Percentiles rank a stretch among this genome's conserved stretches.
phyloP scores from a whole-genome alignment of 2,329 filamentous ascomycete species.

The Fusarium sp. region DNA sequence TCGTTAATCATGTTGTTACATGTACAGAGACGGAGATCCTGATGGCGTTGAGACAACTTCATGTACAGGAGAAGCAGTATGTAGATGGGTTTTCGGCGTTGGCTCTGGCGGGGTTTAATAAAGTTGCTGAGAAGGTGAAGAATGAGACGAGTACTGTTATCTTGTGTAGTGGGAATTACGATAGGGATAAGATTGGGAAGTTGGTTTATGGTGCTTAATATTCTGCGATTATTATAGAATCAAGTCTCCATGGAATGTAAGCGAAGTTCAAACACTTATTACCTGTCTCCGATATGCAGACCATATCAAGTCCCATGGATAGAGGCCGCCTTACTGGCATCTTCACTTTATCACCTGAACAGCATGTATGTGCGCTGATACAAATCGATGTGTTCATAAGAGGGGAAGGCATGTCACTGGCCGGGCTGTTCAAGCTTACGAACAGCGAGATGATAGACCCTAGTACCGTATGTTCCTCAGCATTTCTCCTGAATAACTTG shows the following conservation, averaged over 20 bases:
- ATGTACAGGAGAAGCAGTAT: background rate
- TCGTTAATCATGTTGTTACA: background rate
- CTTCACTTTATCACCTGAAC: too few species aligned
- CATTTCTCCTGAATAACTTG: background rate
- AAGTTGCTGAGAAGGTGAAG: background rate
- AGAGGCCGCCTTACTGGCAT: too few species aligned
- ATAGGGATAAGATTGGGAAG: background rate
- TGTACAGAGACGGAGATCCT: background rate
- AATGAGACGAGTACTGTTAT: background rate
- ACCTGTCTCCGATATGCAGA: too few species aligned
- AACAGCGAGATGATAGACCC: rapidly evolving
- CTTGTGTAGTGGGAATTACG: background rate
- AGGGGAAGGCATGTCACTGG: background rate
- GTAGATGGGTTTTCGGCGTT: constrained; percentile 6
- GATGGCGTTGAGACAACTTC: background rate
- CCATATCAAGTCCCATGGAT: too few species aligned
- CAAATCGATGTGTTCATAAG: background rate
- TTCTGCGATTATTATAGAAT: background rate
- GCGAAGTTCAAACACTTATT: too few species aligned
- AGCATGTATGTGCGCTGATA: background rate
- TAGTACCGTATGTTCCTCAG: background rate
- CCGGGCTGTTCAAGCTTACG: background rate
- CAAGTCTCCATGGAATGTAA: too few species aligned
- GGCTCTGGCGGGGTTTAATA: background rate
- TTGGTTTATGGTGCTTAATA: background rate